Evolutionary conservation across 805 yeast species (phyloP).

Genomic region (Kazachstania kunashirensis): DNA sequence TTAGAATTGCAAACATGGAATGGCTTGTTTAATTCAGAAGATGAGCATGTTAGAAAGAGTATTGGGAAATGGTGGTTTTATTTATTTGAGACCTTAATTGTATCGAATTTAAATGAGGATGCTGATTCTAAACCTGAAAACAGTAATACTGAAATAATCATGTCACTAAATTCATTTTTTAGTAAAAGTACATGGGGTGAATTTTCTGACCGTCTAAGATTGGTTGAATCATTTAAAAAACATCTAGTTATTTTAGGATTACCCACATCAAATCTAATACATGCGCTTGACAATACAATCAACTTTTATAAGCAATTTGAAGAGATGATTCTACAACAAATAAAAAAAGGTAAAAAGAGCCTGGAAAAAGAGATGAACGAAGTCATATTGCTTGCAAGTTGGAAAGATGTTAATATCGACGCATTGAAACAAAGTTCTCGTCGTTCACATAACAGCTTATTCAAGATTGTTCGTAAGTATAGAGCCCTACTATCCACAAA

Average conservation of each 20-base stretch:
- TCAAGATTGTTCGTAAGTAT: slow-evolving; percentile 75
- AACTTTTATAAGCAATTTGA: slow-evolving; percentile 60
- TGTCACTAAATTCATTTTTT: slow-evolving; percentile 65
- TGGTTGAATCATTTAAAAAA: slow-evolving; percentile 54
- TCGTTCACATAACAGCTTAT: slow-evolving; percentile 73
- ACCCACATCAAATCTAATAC: slow-evolving; percentile 16
- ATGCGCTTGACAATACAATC: slow-evolving; percentile 33
- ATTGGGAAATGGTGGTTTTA: slow-evolving; percentile 88
- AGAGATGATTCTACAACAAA: slow-evolving; percentile 36
- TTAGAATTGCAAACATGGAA: slow-evolving; percentile 84
- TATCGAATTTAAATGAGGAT: slow-evolving; percentile 31
- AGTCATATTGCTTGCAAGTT: slow-evolving; percentile 79
- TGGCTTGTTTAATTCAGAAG: slow-evolving; percentile 59
- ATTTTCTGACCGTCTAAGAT: slow-evolving; percentile 44
- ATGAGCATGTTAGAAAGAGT: slow-evolving; percentile 34
- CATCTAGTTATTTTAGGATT: slow-evolving; percentile 37
- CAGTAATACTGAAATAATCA: slow-evolving; percentile 26
- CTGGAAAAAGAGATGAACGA: slow-evolving; percentile 77
- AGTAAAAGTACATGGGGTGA: slow-evolving; percentile 75
- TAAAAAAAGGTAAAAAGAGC: slow-evolving; percentile 39
- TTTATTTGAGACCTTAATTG: slow-evolving; percentile 68
- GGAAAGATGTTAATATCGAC: slow-evolving; percentile 93
- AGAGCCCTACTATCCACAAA: slow-evolving; percentile 48
- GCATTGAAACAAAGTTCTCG: slow-evolving; percentile 92
- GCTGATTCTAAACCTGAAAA: slow-evolving; percentile 20